Base-by-base conservation (phyloP, 2,329 filamentous ascomycete species). In the Pseudogymnoascus verrucosus region DNA sequence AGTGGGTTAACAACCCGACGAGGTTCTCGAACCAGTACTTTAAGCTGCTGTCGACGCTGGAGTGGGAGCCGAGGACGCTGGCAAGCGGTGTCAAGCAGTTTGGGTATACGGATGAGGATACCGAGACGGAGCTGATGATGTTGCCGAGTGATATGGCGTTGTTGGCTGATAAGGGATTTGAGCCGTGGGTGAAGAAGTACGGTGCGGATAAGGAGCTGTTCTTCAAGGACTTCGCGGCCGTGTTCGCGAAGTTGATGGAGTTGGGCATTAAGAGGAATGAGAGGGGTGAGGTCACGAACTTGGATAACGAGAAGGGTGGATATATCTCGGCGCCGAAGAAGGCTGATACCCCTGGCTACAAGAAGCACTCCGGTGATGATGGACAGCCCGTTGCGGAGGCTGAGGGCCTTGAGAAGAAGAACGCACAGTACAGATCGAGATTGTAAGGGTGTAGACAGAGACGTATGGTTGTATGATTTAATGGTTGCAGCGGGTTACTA, bases 61-160 rank as follows among this genome's bases (percentile, higher is more conserved):
- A 82, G 61, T 85, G 82, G 82, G 80, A 79, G 71, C 79, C 79
- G 64, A 82, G 79, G 72, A 82, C 76, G 11, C 71, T 85, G 62
- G 71, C 73, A 12, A 83, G 80, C 66, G 83, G 83, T 0, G 70
- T 83, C 16, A 74, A 77, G 63, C 84, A 87, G 74, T 88, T 84
- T 71, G 80, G 82, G 51, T 84, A 84, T 68, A 79, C 80, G 59
- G 84, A 86, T 66, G 82, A 84, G 57, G 82, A 86, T 67, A 74
- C 71, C 4, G 75, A 72, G 60, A 80, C 81, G 64, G 81, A 82
- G 63, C 74, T 88, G 44, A 88, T 88, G 85, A 88, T 88, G 85
- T 71, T 88, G 70, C 85, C 85, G 0, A 86, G 84, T 1, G 85
- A 88, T 70, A 80, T 88, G 69, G 80, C 84, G 4, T 76, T 88